Evolutionary conservation across 129 eudicot species (phyloP).

Genomic region (Artemisia tridentata): DNA sequence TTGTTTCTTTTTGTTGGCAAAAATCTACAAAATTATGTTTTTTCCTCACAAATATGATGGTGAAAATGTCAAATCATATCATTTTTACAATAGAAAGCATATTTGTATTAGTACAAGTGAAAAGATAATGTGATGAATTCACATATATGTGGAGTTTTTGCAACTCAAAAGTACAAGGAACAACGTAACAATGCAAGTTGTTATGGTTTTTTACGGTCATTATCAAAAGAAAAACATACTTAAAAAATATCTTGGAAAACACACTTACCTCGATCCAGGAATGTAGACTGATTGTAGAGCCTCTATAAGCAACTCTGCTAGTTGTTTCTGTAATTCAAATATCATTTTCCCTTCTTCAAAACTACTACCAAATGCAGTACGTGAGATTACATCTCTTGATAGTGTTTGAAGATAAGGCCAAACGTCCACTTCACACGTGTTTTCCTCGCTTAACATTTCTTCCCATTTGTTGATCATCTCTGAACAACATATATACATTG

Average conservation of each 20-base stretch:
- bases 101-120: too few relatives aligned
- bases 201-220: background rate
- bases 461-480: slow-evolving; percentile 29
- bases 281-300: slow-evolving; percentile 27
- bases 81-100: too few relatives aligned
- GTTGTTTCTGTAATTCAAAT: slow-evolving; percentile 31
- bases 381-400: slow-evolving; percentile 28
- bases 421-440: slow-evolving; percentile 31
- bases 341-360: slow-evolving; percentile 32
- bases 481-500: slow-evolving; percentile 21
- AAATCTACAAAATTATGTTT: slow-evolving; percentile 13
- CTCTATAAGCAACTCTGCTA: background rate
- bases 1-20: slow-evolving; percentile 31
- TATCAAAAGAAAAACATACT: background rate
- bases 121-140: too few relatives aligned
- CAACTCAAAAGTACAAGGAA: background rate
- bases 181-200: background rate
- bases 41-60: too few relatives aligned
- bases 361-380: slow-evolving; percentile 33
- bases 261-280: slow-evolving; percentile 27
- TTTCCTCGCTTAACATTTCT: background rate
- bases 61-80: too few relatives aligned
- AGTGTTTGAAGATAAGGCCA: slow-evolving; percentile 31
- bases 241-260: background rate
- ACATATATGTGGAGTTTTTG: too few relatives aligned